Conservation (phyloP, 2,329 filamentous ascomycete genomes). For the Microsporum canis region DNA sequence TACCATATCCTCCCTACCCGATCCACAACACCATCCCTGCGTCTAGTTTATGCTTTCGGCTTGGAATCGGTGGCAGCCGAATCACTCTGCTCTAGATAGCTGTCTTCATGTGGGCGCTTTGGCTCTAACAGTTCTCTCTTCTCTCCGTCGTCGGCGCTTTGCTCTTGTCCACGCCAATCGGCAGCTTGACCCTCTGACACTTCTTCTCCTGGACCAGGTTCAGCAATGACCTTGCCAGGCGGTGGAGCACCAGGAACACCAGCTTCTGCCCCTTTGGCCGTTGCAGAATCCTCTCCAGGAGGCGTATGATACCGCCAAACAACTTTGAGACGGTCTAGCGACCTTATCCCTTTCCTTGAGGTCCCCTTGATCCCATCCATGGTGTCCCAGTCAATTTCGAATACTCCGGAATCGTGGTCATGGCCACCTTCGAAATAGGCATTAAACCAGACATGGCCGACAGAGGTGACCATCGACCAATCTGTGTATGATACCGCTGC, state of each 20-base stretch:
- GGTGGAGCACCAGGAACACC: conserved; percentile 15
- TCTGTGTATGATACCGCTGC: conserved; percentile 66
- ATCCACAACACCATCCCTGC: not conserved
- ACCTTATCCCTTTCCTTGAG: conserved; percentile 65
- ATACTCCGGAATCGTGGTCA: conserved; percentile 58
- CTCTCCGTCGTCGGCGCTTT: not conserved
- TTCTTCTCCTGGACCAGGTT: conserved; percentile 55
- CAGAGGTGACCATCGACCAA: conserved; percentile 78
- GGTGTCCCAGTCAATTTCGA: conserved; percentile 59
- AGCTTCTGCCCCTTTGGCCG: conserved; percentile 8
- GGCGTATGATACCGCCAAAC: conserved; percentile 56
- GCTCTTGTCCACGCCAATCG: conserved; percentile 57
- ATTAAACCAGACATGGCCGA: conserved; percentile 97
- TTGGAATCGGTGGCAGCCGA: not conserved
- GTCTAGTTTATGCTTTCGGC: not conserved
- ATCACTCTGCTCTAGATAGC: not conserved
- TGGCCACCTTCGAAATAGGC: conserved; percentile 77
- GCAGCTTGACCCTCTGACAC: conserved; percentile 59
- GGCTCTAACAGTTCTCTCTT: not conserved
- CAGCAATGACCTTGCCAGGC: conserved; percentile 42
- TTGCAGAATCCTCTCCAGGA: conserved; percentile 14
- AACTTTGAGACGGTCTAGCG: conserved; percentile 70
- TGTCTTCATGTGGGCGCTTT: not conserved
- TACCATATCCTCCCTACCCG: not conserved
- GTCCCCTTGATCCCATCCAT: conserved; percentile 96